Evolutionary conservation across 2,329 filamentous ascomycete species (phyloP).

Genomic region (Dactylellina haptotyla): DNA sequence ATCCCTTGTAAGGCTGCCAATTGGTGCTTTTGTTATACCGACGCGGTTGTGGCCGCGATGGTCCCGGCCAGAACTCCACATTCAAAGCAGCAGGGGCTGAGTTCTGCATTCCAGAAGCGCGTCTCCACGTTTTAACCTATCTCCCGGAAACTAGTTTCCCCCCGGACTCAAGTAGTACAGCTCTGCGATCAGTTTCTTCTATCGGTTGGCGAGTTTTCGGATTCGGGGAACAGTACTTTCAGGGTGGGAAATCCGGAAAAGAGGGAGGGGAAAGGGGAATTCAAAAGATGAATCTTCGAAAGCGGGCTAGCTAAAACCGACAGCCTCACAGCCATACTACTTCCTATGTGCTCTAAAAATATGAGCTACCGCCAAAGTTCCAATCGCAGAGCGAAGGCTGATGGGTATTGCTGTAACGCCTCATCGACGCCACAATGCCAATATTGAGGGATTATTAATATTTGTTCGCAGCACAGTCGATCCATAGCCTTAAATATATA

Average conservation of each 20-base stretch:
- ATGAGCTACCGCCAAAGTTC: no score
- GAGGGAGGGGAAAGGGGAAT: conserved; percentile 21
- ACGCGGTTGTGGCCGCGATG: conserved; percentile 42
- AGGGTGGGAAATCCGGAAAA: background rate
- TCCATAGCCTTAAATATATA: no score
- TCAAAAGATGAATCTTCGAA: conserved; percentile 53
- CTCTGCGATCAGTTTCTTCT: conserved; percentile 9
- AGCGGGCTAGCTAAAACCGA: conserved; percentile 43
- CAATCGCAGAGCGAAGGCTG: no score
- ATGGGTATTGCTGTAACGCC: no score
- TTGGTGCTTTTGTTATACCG: conserved; percentile 46
- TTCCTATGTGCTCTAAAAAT: no score
- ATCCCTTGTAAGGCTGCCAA: conserved; percentile 48
- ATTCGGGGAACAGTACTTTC: conserved; percentile 22
- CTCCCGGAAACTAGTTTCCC: background rate
- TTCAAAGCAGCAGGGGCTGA: conserved; percentile 25
- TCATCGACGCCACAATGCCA: no score
- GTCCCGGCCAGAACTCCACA: conserved; percentile 52
- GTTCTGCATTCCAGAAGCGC: conserved; percentile 17
- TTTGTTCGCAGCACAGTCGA: no score
- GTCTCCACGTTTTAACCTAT: background rate
- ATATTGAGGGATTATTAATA: no score
- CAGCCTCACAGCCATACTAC: conserved; percentile 18
- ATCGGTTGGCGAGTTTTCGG: conserved; percentile 26
- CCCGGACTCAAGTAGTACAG: conserved; percentile 19